Percentiles rank a stretch among this genome's conserved stretches.
phyloP scores from a whole-genome alignment of 2,329 filamentous ascomycete species.

The Stromatinia cepivora region DNA sequence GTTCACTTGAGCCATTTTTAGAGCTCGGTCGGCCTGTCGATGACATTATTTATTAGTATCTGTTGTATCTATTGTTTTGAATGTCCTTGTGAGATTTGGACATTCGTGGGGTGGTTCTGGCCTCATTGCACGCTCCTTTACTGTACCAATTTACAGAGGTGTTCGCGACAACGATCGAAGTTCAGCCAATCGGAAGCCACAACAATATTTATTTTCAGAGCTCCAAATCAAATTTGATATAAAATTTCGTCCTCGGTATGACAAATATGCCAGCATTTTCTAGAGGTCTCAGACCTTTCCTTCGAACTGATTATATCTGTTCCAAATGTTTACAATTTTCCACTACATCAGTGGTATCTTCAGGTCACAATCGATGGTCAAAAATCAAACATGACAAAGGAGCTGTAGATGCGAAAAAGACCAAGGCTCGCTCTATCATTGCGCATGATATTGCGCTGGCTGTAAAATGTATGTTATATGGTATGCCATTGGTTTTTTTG shows the following conservation, averaged over 20 bases:
- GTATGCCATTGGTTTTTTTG: conserved; percentile 11
- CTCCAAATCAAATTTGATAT: background rate
- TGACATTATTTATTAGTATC: conserved; percentile 39
- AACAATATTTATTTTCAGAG: conserved; percentile 21
- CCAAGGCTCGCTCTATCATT: conserved; percentile 65
- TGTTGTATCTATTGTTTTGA: conserved; percentile 8
- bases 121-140: conserved; percentile 17
- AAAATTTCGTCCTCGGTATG: conserved; percentile 5
- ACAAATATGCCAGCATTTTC: conserved; percentile 36
- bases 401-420: conserved; percentile 78
- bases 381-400: conserved; percentile 96
- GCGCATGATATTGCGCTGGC: conserved; percentile 72
- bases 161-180: conserved; percentile 16
- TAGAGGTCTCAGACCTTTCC: conserved; percentile 33
- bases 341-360: conserved; percentile 47
- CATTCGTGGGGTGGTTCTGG: conserved; percentile 21
- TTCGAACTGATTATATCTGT: conserved; percentile 30
- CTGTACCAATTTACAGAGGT: conserved; percentile 17
- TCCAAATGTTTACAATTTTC: conserved; percentile 45
- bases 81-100: conserved; percentile 13
- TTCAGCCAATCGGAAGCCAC: conserved; percentile 22
- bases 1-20: conserved; percentile 41
- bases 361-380: conserved; percentile 91
- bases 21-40: conserved; percentile 36
- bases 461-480: conserved; percentile 62